A percentile compares a stretch with the other conserved stretches of the same genome.
These are phyloP conservation scores for Terana coerulea DNA, from an alignment of 768 basidiomycete genomes.

Conservation along the genomic window DNA sequence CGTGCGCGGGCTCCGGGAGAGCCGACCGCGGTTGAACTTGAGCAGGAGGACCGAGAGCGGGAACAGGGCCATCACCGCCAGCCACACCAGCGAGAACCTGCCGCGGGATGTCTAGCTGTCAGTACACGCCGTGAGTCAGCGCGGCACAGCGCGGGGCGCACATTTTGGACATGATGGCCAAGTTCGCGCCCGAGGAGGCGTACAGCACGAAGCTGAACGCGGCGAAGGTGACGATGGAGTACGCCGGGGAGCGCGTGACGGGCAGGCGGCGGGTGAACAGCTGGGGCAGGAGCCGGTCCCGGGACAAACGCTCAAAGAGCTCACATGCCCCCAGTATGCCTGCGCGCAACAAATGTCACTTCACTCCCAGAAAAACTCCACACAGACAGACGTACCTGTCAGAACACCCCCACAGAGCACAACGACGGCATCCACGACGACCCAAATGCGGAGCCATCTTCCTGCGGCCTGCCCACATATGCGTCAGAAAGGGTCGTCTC, in stretches of 20 bases:
- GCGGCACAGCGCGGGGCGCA: slow-evolving; percentile 19
- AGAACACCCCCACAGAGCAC: slow-evolving; percentile 72
- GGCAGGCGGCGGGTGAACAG: slow-evolving; percentile 47
- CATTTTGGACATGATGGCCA: slow-evolving; percentile 59
- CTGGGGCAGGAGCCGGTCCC: slow-evolving; percentile 57
- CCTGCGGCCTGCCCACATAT: slow-evolving; percentile 44
- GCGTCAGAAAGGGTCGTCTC: not conserved
- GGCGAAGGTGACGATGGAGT: slow-evolving; percentile 49
- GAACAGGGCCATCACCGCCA: slow-evolving; percentile 61
- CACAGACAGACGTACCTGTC: slow-evolving; percentile 41
- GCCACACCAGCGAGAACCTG: slow-evolving; percentile 67
- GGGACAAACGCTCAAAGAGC: slow-evolving; percentile 52
- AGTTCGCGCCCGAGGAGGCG: slow-evolving; percentile 49
- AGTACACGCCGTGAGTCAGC: not conserved
- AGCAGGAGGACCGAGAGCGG: slow-evolving; percentile 56
- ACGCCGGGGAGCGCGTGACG: slow-evolving; percentile 46
- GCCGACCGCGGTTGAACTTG: slow-evolving; percentile 60
- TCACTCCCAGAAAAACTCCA: not conserved
- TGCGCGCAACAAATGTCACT: slow-evolving; percentile 15
- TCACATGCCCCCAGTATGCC: slow-evolving; percentile 58
- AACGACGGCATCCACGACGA: slow-evolving; percentile 65
- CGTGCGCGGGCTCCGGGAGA: slow-evolving; percentile 41
- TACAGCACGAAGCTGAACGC: slow-evolving; percentile 51
- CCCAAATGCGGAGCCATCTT: slow-evolving; percentile 56
- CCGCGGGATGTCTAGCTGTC: too few relatives aligned